These are phyloP conservation scores for Phytophthora melonis DNA, from an alignment of 352 stramenopile species.

Conservation along the genomic window DNA sequence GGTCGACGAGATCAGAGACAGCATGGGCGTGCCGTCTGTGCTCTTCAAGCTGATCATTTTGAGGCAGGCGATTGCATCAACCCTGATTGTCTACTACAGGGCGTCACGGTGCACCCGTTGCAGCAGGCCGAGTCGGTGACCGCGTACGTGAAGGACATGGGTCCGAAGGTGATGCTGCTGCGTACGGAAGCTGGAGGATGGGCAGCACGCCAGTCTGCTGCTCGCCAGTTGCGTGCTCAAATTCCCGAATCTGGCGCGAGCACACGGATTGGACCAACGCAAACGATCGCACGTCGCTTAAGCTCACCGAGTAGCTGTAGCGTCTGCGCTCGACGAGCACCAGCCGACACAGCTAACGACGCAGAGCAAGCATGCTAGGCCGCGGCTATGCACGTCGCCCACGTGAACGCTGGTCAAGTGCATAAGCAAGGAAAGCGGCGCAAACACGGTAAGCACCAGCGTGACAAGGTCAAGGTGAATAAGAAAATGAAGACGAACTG, in stretches of 20 bases:
- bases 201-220: slow-evolving; percentile 6
- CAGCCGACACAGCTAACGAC: too few relatives aligned
- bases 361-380: too few relatives aligned
- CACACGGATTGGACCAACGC: slow-evolving; percentile 1
- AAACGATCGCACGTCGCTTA: not conserved
- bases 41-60: not conserved
- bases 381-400: too few relatives aligned
- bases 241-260: slow-evolving; percentile 5
- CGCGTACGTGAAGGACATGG: not conserved
- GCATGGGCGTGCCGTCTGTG: not conserved
- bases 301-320: not conserved
- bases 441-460: not conserved
- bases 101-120: not conserved
- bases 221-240: too few relatives aligned
- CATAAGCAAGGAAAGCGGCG: not conserved
- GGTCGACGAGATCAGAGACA: not conserved
- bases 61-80: not conserved
- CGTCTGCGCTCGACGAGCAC: too few relatives aligned
- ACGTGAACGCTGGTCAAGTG: not conserved
- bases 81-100: not conserved
- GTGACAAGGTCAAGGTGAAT: not conserved
- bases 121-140: not conserved
- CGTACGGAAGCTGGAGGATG: slow-evolving; percentile 2
- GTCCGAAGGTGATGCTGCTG: not conserved
- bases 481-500: not conserved